phyloP scores from a whole-genome alignment of 441 rosid genomes.

The Metrosideros polymorpha region DNA sequence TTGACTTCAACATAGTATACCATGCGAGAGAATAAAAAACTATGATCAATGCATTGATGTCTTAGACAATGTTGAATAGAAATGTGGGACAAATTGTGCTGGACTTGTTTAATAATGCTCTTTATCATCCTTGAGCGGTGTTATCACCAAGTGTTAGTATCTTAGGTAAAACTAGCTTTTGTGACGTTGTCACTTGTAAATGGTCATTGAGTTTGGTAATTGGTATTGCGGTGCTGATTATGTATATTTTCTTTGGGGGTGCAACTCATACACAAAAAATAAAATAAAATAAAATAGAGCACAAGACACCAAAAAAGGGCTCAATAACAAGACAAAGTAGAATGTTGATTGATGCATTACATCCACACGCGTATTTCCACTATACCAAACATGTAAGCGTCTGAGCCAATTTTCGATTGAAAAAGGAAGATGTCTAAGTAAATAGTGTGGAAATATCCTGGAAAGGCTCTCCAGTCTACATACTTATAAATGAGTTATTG shows the following conservation, averaged over 20 bases:
- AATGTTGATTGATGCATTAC: background rate
- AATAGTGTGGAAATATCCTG: background rate
- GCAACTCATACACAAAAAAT: background rate
- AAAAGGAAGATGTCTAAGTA: background rate
- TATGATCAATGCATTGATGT: background rate
- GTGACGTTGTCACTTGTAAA: background rate
- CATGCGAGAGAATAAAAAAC: background rate
- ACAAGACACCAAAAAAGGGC: background rate
- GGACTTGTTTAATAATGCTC: background rate
- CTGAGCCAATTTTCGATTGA: background rate
- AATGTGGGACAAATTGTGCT: background rate
- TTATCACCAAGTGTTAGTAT: background rate
- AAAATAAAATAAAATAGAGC: background rate
- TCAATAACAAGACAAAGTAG: background rate
- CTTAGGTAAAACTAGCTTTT: background rate
- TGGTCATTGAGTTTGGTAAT: background rate
- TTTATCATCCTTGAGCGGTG: background rate
- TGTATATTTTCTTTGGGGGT: background rate
- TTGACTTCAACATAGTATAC: background rate
- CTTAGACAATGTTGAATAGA: background rate
- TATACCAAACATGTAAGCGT: background rate
- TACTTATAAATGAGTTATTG: background rate
- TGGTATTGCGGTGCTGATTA: background rate
- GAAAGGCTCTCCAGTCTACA: background rate
- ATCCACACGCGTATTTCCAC: background rate